Conservation (phyloP, 2,329 filamentous ascomycete species). For the Fusarium buharicum region DNA sequence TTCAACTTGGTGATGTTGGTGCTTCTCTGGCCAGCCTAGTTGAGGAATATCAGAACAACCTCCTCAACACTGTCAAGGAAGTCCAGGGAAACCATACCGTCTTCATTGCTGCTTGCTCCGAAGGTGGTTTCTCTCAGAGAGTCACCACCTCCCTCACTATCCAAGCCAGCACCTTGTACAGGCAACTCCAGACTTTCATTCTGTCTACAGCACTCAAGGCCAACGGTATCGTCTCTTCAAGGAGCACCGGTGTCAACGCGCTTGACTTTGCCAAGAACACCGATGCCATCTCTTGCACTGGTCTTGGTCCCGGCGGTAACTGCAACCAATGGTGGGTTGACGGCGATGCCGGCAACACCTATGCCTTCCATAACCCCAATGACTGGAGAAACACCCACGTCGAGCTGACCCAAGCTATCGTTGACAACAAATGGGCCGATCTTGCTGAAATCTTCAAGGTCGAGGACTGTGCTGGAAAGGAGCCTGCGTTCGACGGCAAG, state of each 20-base stretch:
- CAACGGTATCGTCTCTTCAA: constrained; percentile 2
- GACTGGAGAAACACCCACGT: constrained; percentile 21
- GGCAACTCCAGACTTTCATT: constrained; percentile 18
- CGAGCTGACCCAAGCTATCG: constrained; percentile 9
- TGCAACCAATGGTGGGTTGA: constrained; percentile 27
- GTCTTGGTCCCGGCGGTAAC: not conserved
- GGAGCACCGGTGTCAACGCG: constrained; percentile 13
- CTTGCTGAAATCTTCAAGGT: constrained; percentile 16
- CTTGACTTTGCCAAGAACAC: constrained; percentile 7
- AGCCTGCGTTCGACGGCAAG: constrained; percentile 3
- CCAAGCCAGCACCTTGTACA: constrained; percentile 16
- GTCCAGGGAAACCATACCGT: constrained; percentile 12
- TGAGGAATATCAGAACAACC: constrained; percentile 16
- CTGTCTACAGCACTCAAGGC: constrained; percentile 18
- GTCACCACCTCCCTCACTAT: constrained; percentile 26
- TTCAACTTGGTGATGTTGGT: constrained; percentile 14
- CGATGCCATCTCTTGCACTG: not conserved
- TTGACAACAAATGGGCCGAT: constrained; percentile 13
- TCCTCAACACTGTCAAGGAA: constrained; percentile 19
- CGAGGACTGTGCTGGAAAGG: constrained; percentile 23
- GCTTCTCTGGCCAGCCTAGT: constrained; percentile 10
- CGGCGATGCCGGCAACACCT: constrained; percentile 4
- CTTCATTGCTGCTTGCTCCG: constrained; percentile 12
- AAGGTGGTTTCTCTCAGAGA: constrained; percentile 21
- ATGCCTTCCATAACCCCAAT: constrained; percentile 17